A percentile compares a stretch with the other conserved stretches of the same genome.
phyloP scores from a whole-genome alignment of 1,284 basidiomycete species.

The Cryptococcus sp. region DNA sequence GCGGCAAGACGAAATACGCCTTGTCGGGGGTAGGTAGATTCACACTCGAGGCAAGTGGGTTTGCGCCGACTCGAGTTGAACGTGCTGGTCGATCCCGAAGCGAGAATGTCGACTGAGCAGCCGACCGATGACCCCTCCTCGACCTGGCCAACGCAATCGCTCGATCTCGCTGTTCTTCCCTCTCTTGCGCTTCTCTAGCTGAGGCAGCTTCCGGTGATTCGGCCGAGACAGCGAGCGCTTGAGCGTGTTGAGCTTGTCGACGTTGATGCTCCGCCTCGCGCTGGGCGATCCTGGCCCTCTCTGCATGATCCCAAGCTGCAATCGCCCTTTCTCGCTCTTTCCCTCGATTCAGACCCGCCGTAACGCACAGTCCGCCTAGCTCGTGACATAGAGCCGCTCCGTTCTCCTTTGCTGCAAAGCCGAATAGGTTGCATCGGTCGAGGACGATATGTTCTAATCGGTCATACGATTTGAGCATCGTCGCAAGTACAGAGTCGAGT shows the following conservation, averaged over 20 bases:
- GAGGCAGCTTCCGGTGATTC: conserved; percentile 9
- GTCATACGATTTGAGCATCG: conserved; percentile 31
- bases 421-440: conserved; percentile 47
- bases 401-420: conserved; percentile 41
- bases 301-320: conserved; percentile 34
- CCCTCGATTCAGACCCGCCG: conserved; percentile 35
- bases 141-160: conserved; percentile 28
- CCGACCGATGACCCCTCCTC: conserved; percentile 41
- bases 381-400: conserved; percentile 39
- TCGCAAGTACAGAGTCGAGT: conserved; percentile 38
- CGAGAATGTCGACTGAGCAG: conserved; percentile 40
- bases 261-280: conserved; percentile 18
- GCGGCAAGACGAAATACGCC: conserved; percentile 43
- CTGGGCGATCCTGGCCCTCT: conserved; percentile 31
- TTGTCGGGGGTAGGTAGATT: conserved; percentile 32
- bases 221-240: conserved; percentile 8
- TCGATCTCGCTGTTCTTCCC: conserved; percentile 25
- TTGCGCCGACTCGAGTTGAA: conserved; percentile 2
- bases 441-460: conserved; percentile 45
- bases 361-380: conserved; percentile 36
- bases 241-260: conserved; percentile 2
- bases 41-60: conserved; percentile 5
- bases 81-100: conserved; percentile 36
- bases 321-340: conserved; percentile 45
- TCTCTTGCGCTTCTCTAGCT: conserved; percentile 16